Evolutionary conservation across 495 filamentous ascomycete genomes (phyloP), one percentile per base, ranked within the genome.

Genomic region (Chlorociboria aeruginascens): DNA sequence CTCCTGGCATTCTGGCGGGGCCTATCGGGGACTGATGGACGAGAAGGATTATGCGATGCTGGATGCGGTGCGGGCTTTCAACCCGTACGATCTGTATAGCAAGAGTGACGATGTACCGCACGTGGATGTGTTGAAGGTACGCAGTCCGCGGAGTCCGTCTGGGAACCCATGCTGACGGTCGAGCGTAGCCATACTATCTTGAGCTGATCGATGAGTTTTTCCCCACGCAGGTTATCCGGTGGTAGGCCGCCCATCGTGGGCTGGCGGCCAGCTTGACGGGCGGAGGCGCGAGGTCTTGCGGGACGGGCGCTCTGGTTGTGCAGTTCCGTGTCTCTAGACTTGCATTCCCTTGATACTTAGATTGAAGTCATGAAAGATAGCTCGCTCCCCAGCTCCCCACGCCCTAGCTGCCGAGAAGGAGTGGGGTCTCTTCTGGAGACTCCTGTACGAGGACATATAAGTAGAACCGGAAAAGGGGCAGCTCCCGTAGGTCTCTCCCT

Each of bases 51-150:
- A 78, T 63, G 71, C 72, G 50, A 83, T 93, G 81, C 60, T 92
- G 57, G 74, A 74, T 49, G 86, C 86, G 28, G 87, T 92, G 28
- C 73, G 73, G 64, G 87, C 84, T 7, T 95, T 95, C 62, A 95
- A 93, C 50, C 86, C 85, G 3, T 95, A 93, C 51, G 88, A 95
- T 61, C 51, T 95, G 45, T 95, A 95, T 64, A 89, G 83, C 63
- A 95, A 95, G 79, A 89, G 82, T 49, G 87, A 95, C 55, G 81
- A 77, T 8, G 68, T 86, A 32, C 85, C 85, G 4, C 79, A 70
- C 32, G 76, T 81, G 1, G 85, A 86, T 58, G 78, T 82, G 55
- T 63, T 89, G 14, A 86, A 85, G 74, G 73, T 75, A 48, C 54
- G 59, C 16, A 28, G 10, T 6, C 28, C 40, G 10, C 12, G 25